Evolutionary conservation across 1,284 basidiomycete genomes (phyloP).

Genomic region (Leucoagaricus sp.): DNA sequence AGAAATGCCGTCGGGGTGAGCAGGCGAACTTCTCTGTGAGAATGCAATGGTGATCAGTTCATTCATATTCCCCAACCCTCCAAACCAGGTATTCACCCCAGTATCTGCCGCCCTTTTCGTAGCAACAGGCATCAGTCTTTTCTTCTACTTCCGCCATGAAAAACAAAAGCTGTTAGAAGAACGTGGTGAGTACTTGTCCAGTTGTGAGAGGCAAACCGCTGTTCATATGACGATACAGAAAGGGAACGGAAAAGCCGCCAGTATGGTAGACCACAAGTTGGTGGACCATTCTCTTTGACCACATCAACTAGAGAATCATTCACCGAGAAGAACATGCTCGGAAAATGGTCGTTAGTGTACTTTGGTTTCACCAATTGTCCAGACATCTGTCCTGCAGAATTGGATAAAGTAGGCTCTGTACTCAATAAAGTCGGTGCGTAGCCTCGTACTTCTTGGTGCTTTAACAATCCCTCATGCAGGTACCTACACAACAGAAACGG

Average conservation of each 20-base stretch:
- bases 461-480: background rate
- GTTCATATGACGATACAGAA: conserved; percentile 41
- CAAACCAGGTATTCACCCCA: conserved; percentile 81
- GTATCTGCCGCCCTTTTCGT: conserved; percentile 84
- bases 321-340: conserved; percentile 83
- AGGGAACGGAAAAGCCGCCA: conserved; percentile 62
- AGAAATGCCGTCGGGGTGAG: conserved; percentile 15
- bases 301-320: conserved; percentile 71
- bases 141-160: conserved; percentile 88
- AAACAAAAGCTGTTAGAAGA: conserved; percentile 80
- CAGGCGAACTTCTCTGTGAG: conserved; percentile 8
- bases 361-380: conserved; percentile 98
- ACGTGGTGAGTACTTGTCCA: conserved; percentile 50
- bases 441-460: background rate
- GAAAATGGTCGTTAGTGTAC: conserved; percentile 91
- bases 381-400: conserved; percentile 97
- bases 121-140: conserved; percentile 79
- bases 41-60: background rate
- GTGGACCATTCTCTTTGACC: conserved; percentile 84
- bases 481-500: conserved; percentile 52
- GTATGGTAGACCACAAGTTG: conserved; percentile 78
- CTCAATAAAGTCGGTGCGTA: conserved; percentile 73
- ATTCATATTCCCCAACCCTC: background rate
- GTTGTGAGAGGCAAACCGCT: too few species aligned
- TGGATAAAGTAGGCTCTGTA: conserved; percentile 94